These are phyloP conservation scores for Alternaria burnsii DNA, from an alignment of 2,329 filamentous ascomycete genomes.

Conservation along the genomic window DNA sequence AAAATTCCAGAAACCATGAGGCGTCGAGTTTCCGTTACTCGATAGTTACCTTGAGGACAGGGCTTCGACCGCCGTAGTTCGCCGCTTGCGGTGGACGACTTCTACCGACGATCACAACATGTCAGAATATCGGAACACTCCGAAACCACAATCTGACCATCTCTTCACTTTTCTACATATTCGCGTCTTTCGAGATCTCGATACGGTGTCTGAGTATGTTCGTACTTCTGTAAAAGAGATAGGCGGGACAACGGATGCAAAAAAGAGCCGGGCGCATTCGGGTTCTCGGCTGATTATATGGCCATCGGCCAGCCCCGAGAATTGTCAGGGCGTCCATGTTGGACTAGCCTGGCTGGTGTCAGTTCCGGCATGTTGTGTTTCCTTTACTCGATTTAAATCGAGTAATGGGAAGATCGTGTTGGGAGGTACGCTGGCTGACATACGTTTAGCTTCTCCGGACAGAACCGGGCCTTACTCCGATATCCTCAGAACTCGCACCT, in stretches of 20 bases:
- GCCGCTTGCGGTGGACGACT: constrained; percentile 20
- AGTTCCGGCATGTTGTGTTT: constrained; percentile 31
- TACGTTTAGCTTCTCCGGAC: constrained; percentile 29
- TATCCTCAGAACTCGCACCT: constrained; percentile 2
- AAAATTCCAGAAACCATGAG: constrained; percentile 8
- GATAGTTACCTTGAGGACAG: constrained; percentile 37
- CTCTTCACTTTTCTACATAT: background rate
- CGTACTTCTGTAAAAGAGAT: background rate
- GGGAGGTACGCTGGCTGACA: constrained; percentile 38
- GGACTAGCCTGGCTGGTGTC: constrained; percentile 24
- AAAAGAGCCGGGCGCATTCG: constrained; percentile 8
- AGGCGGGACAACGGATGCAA: background rate
- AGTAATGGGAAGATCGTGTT: constrained; percentile 42
- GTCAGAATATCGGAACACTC: constrained; percentile 2
- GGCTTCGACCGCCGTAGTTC: constrained; percentile 20
- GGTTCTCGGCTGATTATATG: constrained; percentile 11
- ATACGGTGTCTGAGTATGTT: background rate
- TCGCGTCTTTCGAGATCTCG: background rate
- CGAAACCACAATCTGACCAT: background rate
- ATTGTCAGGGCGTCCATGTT: constrained; percentile 14
- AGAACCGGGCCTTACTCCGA: constrained; percentile 10
- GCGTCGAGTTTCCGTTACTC: constrained; percentile 45
- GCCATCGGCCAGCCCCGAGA: constrained; percentile 39
- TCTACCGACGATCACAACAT: constrained; percentile 1
- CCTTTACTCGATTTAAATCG: constrained; percentile 48